These are phyloP conservation scores for Cyclotella atomus DNA, from an alignment of 108 stramenopile species.

Conservation along the genomic window DNA sequence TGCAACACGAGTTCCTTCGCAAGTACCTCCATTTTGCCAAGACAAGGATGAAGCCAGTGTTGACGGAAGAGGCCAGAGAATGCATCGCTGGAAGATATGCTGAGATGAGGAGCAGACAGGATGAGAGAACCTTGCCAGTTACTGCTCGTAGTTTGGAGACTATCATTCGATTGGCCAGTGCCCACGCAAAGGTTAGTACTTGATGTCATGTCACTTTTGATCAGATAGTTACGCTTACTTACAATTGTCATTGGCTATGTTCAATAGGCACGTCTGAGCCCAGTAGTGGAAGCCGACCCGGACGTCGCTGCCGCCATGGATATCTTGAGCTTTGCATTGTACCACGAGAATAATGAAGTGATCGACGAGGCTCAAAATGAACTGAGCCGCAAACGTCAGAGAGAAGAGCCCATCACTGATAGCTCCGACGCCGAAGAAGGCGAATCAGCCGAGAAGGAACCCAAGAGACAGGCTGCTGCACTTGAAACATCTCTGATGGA, in stretches of 20 bases:
- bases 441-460: slow-evolving; percentile 24
- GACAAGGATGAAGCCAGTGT: slow-evolving; percentile 85
- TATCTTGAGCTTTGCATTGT: slow-evolving; percentile 88
- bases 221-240: too few relatives aligned
- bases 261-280: slow-evolving; percentile 63
- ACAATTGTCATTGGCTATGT: too few relatives aligned
- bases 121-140: slow-evolving; percentile 89
- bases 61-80: slow-evolving; percentile 94
- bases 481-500: slow-evolving; percentile 20
- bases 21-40: slow-evolving; percentile 99
- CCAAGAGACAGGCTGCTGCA: slow-evolving; percentile 2
- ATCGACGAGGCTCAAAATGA: slow-evolving; percentile 15
- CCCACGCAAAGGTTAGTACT: slow-evolving; percentile 93
- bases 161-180: slow-evolving; percentile 96
- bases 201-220: too few relatives aligned
- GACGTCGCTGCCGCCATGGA: slow-evolving; percentile 86
- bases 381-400: slow-evolving; percentile 30
- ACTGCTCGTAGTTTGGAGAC: slow-evolving; percentile 99
- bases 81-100: slow-evolving; percentile 96
- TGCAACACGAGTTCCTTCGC: slow-evolving; percentile 94
- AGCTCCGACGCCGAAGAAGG: slow-evolving; percentile 43
- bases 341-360: slow-evolving; percentile 73
- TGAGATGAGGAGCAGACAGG: slow-evolving; percentile 92
- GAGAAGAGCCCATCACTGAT: slow-evolving; percentile 40
- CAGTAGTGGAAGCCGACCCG: slow-evolving; percentile 72